Conservation (phyloP, 225 moss, liverwort and hornwort species). For the Anthoceros angustus region DNA sequence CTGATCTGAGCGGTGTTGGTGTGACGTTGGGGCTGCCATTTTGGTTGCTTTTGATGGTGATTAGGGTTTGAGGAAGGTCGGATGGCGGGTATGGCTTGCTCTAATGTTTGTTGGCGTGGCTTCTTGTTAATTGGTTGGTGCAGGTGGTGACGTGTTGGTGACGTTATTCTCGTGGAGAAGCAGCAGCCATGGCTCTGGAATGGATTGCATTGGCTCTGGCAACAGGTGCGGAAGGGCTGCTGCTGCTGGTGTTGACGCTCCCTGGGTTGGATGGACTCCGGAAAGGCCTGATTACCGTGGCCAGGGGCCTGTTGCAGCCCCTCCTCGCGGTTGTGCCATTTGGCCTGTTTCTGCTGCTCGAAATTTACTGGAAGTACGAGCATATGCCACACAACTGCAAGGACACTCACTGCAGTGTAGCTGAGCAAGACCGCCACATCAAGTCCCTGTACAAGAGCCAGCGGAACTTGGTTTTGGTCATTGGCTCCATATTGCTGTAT, state of each 20-base stretch:
- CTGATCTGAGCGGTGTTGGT: no score
- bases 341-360: constrained; percentile 19
- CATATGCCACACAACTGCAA: constrained; percentile 28
- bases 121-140: no score
- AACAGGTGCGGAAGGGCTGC: constrained; percentile 15
- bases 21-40: no score
- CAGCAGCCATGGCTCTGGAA: constrained; percentile 25
- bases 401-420: constrained; percentile 20
- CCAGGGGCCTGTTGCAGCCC: constrained; percentile 22
- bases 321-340: constrained; percentile 28
- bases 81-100: no score
- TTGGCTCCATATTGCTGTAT: constrained; percentile 20
- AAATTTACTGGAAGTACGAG: constrained; percentile 40
- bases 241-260: constrained; percentile 25
- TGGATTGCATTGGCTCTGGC: constrained; percentile 20
- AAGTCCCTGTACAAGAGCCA: constrained; percentile 25
- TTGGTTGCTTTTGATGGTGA: no score
- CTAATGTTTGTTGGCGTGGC: no score
- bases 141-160: no score
- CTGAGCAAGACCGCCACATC: constrained; percentile 19
- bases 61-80: no score
- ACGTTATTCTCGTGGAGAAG: neutral
- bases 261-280: constrained; percentile 23
- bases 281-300: constrained; percentile 16
- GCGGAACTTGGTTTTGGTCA: constrained; percentile 23